Base-by-base conservation (phyloP, 495 filamentous ascomycete genomes). In the Usnea hakonensis region DNA sequence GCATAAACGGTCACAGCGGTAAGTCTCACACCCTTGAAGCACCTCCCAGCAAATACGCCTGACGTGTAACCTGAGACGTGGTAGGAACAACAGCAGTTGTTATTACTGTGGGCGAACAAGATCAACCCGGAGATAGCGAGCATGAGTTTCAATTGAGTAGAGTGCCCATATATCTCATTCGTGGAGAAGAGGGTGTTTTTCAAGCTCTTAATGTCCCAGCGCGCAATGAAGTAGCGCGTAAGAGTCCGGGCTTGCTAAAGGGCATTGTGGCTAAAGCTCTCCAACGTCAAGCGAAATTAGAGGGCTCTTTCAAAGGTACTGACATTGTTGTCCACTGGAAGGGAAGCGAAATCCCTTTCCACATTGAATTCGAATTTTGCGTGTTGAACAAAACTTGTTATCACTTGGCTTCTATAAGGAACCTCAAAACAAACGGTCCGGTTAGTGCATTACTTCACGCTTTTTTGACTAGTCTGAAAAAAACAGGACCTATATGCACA, bases 301-400 rank as follows among this genome's bases (percentile, higher is more conserved):
- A 21, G 8, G 61, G 61, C 1, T 23, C 13, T 19, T 53, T 52
- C 37, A 2, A 38, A 28, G 41, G 30, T 21, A 44, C n/a, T 38
- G 61, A 58, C 19, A 48, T n/a, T 63, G n/a, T 38, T 35, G 54
- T 63, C 19, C 21, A 6, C 17, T 63, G 54, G 43, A 48, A 58
- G 21, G n/a, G n/a, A 36, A 40, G 54, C 37, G 33, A 28, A 26
- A 21, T 63, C 16, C 61, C 61, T 6, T 63, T 63, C 33, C 55
- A 63, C 46, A 26, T 52, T 23, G 36, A 37, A 23, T 63, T 38
- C 36, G 48, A 44, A 7, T 14, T 58, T 9, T 23, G 10, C 14
- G 56, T 16, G 32, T 30, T 23, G 38, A 50, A 32, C 2, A 33
- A 32, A 14, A n/a, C 0, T 36, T 58, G 54, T 28, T 46, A 53